Conservation (phyloP, 306 rosid genomes). For the Lithocarpus polystachyus region DNA sequence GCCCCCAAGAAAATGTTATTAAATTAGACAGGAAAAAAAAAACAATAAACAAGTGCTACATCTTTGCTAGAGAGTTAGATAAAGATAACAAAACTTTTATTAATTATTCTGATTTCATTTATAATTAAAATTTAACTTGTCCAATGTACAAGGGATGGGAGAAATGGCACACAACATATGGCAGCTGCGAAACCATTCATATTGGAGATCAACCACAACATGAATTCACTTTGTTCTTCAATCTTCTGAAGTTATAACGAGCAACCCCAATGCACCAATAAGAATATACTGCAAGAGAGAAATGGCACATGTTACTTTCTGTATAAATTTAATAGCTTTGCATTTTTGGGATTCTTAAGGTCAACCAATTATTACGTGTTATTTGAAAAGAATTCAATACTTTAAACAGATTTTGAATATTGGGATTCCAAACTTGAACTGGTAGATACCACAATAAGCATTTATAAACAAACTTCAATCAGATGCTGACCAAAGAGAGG, state of each 20-base stretch:
- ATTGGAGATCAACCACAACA: conserved; percentile 14
- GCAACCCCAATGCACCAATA: conserved; percentile 72
- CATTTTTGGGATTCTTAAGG: neutral
- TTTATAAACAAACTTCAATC: neutral
- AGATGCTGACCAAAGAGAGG: neutral
- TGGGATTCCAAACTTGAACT: neutral
- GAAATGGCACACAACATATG: conserved; percentile 11
- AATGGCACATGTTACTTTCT: conserved; percentile 6
- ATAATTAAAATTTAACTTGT: conserved; percentile 19
- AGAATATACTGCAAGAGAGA: conserved; percentile 61
- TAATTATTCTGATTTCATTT: conserved; percentile 21
- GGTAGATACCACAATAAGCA: neutral
- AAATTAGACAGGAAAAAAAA: neutral
- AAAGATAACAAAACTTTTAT: conserved; percentile 11
- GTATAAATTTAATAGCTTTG: neutral
- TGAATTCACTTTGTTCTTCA: conserved; percentile 27
- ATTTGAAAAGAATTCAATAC: neutral
- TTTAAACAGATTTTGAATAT: neutral
- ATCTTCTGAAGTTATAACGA: conserved; percentile 73
- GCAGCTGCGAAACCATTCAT: conserved; percentile 1
- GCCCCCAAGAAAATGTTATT: neutral
- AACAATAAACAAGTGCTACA: conserved; percentile 5
- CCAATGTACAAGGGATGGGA: conserved; percentile 3
- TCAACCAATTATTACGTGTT: neutral
- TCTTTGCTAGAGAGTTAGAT: neutral